A percentile compares a stretch with the other conserved stretches of the same genome.
Evolutionary conservation across 495 filamentous ascomycete genomes (phyloP).

Genomic region (Evansstolkia leycettana): DNA sequence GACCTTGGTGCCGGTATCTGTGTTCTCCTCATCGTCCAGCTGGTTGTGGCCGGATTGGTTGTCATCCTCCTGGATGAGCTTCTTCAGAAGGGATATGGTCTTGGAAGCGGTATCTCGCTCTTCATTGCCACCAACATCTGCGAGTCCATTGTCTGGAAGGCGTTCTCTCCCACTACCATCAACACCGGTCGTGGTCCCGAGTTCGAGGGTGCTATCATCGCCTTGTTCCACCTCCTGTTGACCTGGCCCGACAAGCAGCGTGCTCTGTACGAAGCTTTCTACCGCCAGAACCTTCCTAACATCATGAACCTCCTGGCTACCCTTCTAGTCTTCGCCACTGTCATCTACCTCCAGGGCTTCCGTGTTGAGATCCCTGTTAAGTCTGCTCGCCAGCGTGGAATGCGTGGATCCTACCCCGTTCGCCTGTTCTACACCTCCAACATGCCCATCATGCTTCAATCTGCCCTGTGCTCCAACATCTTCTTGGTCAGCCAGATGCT

Average conservation of each 20-base stretch:
- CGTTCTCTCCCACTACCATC: slow-evolving; percentile 97
- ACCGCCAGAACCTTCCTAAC: slow-evolving; percentile 98
- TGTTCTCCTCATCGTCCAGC: slow-evolving; percentile 91
- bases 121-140: slow-evolving; percentile 99
- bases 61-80: slow-evolving; percentile 99
- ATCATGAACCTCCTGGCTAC: slow-evolving; percentile 98
- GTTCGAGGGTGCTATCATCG: slow-evolving; percentile 98
- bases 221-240: slow-evolving; percentile 93
- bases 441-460: slow-evolving; percentile 99
- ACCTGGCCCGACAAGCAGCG: slow-evolving; percentile 98
- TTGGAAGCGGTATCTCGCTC: slow-evolving; percentile 95
- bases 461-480: slow-evolving; percentile 94
- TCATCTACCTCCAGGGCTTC: slow-evolving; percentile 99
- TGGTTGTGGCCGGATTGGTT: slow-evolving; percentile 91
- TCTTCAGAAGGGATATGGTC: slow-evolving; percentile 97
- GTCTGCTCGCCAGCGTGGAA: slow-evolving; percentile 95
- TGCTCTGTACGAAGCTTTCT: slow-evolving; percentile 95
- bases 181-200: slow-evolving; percentile 98
- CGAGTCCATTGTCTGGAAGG: slow-evolving; percentile 99
- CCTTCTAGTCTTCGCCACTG: slow-evolving; percentile 82
- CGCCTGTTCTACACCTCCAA: slow-evolving; percentile 56
- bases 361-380: slow-evolving; percentile 99
- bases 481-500: slow-evolving; percentile 99
- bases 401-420: slow-evolving; percentile 69
- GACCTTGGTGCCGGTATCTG: slow-evolving; percentile 97